These are phyloP conservation scores for Pseudopyrenochaeta lycopersici DNA, from an alignment of 2,329 filamentous ascomycete genomes.

Conservation along the genomic window DNA sequence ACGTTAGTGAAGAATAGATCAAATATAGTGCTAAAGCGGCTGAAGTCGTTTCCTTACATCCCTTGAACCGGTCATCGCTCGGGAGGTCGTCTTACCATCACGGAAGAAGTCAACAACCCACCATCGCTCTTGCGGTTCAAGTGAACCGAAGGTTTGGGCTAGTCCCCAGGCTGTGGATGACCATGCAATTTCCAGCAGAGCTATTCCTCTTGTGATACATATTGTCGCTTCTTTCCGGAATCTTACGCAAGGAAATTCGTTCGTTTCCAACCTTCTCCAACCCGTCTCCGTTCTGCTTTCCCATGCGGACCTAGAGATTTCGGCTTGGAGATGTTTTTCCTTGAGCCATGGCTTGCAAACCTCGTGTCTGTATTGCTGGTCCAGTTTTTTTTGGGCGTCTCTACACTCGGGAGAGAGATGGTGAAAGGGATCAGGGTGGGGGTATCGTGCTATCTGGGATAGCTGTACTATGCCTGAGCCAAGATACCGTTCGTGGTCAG, in stretches of 20 bases:
- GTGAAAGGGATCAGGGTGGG: neutral
- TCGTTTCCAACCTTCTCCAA: neutral
- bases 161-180: neutral
- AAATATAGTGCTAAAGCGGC: neutral
- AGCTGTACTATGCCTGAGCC: slow-evolving; percentile 2
- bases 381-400: slow-evolving; percentile 1
- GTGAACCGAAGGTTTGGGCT: neutral
- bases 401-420: neutral
- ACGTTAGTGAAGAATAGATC: neutral
- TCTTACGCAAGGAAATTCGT: neutral
- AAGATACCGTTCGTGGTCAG: slow-evolving; percentile 1
- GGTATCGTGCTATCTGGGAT: neutral
- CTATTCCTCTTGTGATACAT: slow-evolving; percentile 1
- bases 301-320: neutral
- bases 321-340: slow-evolving; percentile 2
- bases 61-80: neutral
- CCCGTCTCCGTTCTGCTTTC: neutral
- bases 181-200: neutral
- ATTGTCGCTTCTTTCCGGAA: slow-evolving; percentile 1
- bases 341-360: slow-evolving; percentile 2
- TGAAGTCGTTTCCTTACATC: neutral
- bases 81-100: slow-evolving; percentile 1
- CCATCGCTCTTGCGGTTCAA: neutral
- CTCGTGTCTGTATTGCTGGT: neutral
- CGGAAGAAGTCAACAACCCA: slow-evolving; percentile 5